phyloP scores from a whole-genome alignment of 345 rosid species.

The Eucalyptus paniculata region DNA sequence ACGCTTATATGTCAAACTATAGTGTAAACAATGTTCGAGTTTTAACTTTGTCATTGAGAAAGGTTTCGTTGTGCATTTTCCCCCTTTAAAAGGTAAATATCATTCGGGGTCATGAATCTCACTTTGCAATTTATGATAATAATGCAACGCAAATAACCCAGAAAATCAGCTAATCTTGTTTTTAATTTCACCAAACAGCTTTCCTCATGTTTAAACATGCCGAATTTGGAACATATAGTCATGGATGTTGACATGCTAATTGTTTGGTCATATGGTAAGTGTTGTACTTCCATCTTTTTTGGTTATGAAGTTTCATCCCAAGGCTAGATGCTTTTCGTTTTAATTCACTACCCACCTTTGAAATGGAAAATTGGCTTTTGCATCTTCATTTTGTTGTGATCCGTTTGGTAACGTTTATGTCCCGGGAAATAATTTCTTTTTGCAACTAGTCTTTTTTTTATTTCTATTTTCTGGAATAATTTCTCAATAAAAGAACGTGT shows the following conservation, averaged over 20 bases:
- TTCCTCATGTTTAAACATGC: not conserved
- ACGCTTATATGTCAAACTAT: conserved; percentile 25
- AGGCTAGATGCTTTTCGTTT: not conserved
- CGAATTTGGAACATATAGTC: not conserved
- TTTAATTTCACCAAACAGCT: not conserved
- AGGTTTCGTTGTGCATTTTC: not conserved
- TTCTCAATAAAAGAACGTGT: no score
- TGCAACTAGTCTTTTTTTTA: no score
- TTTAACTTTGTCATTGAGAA: not conserved
- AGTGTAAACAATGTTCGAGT: not conserved
- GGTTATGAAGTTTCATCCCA: not conserved
- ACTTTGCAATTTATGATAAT: not conserved
- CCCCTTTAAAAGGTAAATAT: not conserved
- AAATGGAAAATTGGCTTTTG: not conserved
- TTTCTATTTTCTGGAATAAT: no score
- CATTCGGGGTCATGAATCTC: not conserved
- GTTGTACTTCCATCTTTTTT: not conserved
- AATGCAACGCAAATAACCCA: not conserved
- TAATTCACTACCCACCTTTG: not conserved
- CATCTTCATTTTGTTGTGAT: not conserved
- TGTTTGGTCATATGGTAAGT: not conserved
- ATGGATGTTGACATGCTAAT: not conserved
- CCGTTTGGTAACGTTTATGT: no score
- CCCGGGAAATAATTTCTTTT: accelerated
- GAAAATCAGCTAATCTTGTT: not conserved